Conservation (phyloP, 2,329 filamentous ascomycete genomes). For the Penicillium freii region DNA sequence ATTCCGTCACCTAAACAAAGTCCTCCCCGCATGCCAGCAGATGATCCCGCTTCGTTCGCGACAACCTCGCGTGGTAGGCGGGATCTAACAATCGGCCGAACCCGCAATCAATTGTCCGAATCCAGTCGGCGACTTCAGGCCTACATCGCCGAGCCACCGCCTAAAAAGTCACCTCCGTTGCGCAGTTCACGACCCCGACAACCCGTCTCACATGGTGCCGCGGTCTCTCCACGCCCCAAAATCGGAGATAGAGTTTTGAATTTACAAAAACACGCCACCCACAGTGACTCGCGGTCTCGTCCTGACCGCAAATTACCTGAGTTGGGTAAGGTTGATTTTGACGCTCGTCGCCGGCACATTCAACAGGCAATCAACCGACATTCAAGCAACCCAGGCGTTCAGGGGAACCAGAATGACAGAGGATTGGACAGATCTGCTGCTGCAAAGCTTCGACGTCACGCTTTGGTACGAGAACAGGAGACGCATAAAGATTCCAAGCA, state of each 20-base stretch:
- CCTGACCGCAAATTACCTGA: slow-evolving; percentile 53
- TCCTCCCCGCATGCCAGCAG: slow-evolving; percentile 27
- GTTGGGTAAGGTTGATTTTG: slow-evolving; percentile 78
- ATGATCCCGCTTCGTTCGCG: slow-evolving; percentile 29
- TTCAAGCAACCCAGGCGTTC: slow-evolving; percentile 63
- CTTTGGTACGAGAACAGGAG: slow-evolving; percentile 51
- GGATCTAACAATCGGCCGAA: slow-evolving; percentile 33
- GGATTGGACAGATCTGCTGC: slow-evolving; percentile 57
- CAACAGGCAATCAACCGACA: slow-evolving; percentile 70
- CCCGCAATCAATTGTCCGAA: slow-evolving; percentile 41
- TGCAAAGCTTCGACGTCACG: slow-evolving; percentile 49
- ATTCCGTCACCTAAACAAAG: slow-evolving; percentile 38
- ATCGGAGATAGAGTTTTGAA: slow-evolving; percentile 57
- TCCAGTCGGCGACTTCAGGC: slow-evolving; percentile 65
- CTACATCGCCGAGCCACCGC: slow-evolving; percentile 67
- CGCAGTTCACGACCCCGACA: slow-evolving; percentile 80
- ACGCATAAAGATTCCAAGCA: slow-evolving; percentile 29
- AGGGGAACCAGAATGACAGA: slow-evolving; percentile 54
- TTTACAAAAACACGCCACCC: slow-evolving; percentile 40
- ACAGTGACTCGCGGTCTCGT: slow-evolving; percentile 34
- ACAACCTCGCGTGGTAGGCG: slow-evolving; percentile 38
- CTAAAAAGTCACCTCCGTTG: slow-evolving; percentile 73
- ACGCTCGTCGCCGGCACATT: slow-evolving; percentile 75
- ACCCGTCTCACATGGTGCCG: slow-evolving; percentile 71
- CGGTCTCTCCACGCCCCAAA: slow-evolving; percentile 67